phyloP scores from a whole-genome alignment of 78 protist genomes.

The Dictyostelium citrinum region DNA sequence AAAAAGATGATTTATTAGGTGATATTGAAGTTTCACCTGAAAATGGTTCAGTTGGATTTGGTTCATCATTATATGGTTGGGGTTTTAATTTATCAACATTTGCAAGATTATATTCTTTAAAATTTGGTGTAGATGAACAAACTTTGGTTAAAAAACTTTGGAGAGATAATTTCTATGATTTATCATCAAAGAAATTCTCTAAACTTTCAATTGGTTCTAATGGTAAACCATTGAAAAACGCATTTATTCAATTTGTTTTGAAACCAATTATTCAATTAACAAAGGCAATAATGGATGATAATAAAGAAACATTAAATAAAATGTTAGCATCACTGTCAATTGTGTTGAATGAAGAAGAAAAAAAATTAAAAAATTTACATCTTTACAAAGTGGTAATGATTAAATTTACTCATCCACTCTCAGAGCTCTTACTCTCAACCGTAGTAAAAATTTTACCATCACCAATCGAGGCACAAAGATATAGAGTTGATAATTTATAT shows the following conservation, averaged over 20 bases:
- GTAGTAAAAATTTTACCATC: conserved; percentile 85
- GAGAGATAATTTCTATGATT: conserved; percentile 87
- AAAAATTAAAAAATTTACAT: background rate
- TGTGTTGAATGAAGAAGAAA: conserved; percentile 46
- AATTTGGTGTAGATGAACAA: conserved; percentile 34
- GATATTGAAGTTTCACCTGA: conserved; percentile 90
- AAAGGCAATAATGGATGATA: background rate
- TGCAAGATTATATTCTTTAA: conserved; percentile 72
- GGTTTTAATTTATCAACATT: conserved; percentile 81
- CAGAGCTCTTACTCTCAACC: conserved; percentile 49
- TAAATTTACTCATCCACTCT: conserved; percentile 63
- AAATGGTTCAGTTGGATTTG: conserved; percentile 84
- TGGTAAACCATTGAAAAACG: conserved; percentile 17
- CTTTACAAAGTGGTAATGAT: conserved; percentile 70
- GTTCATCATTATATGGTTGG: conserved; percentile 86
- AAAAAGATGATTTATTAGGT: conserved; percentile 91
- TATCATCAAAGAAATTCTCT: conserved; percentile 66
- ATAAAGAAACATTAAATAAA: background rate
- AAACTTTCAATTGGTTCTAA: background rate
- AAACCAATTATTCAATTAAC: conserved; percentile 76
- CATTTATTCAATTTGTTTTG: conserved; percentile 74
- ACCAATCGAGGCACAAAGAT: conserved; percentile 91
- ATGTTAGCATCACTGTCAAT: background rate
- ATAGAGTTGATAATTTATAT: conserved; percentile 95
- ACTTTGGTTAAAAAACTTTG: conserved; percentile 56